Conservation (phyloP, 2,329 filamentous ascomycete genomes). For the Aspergillus eucalypticola region DNA sequence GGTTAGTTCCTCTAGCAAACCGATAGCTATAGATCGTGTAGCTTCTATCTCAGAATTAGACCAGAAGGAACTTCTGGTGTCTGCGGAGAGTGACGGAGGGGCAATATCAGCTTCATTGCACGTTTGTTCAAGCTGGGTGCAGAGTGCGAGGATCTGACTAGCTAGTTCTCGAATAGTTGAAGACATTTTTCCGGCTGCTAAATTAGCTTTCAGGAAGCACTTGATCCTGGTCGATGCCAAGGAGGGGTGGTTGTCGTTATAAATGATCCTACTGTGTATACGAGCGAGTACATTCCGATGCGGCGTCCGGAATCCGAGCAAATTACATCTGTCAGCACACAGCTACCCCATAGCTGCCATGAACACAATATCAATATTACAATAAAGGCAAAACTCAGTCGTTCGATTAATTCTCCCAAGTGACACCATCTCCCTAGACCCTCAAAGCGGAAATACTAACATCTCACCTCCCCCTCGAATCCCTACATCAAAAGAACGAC, state of each 20-base stretch:
- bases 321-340: background rate
- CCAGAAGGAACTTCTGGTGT: background rate
- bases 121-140: background rate
- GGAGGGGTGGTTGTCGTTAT: no score
- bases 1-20: background rate
- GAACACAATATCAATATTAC: no score
- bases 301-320: conserved; percentile 1
- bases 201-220: no score
- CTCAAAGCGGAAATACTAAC: background rate
- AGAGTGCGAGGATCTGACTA: background rate
- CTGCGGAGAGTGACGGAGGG: background rate
- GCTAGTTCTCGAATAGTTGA: background rate
- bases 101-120: background rate
- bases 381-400: no score
- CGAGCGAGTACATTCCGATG: background rate
- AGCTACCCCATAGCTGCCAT: background rate
- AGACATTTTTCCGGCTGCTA: background rate
- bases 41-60: background rate
- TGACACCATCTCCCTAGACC: no score
- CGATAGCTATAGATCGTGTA: background rate
- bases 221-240: no score
- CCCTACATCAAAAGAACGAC: background rate
- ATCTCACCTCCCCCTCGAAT: no score
- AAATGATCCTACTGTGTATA: no score
- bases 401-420: no score